Conservation (phyloP, 257 asterid genomes). For the Ophiorrhiza pumila region DNA sequence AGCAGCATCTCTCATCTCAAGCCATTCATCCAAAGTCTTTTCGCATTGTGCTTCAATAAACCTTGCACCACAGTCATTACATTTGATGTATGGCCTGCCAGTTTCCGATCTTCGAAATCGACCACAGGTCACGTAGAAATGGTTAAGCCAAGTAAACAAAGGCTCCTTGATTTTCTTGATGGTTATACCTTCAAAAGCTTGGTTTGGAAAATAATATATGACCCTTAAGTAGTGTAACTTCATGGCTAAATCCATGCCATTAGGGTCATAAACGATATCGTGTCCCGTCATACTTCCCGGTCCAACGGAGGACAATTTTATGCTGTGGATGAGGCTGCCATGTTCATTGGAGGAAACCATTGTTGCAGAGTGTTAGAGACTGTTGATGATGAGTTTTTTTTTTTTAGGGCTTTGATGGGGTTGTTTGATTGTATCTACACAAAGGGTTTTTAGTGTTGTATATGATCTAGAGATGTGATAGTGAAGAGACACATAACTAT, state of each 20-base stretch:
- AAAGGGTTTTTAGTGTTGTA: no score
- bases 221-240: constrained; percentile 74
- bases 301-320: constrained; percentile 70
- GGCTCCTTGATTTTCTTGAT: constrained; percentile 59
- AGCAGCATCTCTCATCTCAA: constrained; percentile 29
- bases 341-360: constrained; percentile 44
- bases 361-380: not conserved
- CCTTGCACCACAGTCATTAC: constrained; percentile 84
- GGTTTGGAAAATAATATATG: constrained; percentile 50
- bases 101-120: constrained; percentile 56
- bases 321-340: constrained; percentile 42
- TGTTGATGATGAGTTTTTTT: no score
- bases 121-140: constrained; percentile 41
- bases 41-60: constrained; percentile 60
- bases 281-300: constrained; percentile 55
- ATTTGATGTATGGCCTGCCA: constrained; percentile 74
- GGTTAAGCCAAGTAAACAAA: constrained; percentile 48
- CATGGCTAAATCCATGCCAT: constrained; percentile 66
- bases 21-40: constrained; percentile 61
- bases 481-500: no score
- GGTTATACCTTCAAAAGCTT: constrained; percentile 51
- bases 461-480: no score
- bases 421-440: no score
- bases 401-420: no score
- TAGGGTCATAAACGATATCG: constrained; percentile 50